Conservation (phyloP, 805 yeast genomes). For the Lachancea dasiensis region DNA sequence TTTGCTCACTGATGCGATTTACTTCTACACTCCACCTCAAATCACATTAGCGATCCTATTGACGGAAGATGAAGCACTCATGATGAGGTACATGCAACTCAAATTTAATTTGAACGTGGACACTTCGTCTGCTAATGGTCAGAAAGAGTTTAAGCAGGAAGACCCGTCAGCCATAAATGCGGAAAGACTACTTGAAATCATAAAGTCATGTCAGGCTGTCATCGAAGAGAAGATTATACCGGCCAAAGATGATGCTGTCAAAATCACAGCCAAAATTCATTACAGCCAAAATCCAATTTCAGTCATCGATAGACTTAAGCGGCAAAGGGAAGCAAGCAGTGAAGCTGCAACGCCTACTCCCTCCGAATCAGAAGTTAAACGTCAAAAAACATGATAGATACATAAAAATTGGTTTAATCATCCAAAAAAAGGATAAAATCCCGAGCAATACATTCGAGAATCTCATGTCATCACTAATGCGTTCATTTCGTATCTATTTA, state of each 20-base stretch:
- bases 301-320: slow-evolving; percentile 46
- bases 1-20: slow-evolving; percentile 69
- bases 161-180: slow-evolving; percentile 4
- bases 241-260: slow-evolving; percentile 54
- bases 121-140: slow-evolving; percentile 11
- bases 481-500: slow-evolving; percentile 10
- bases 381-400: slow-evolving; percentile 4
- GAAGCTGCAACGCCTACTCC: slow-evolving; percentile 5
- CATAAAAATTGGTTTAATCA: not conserved
- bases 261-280: slow-evolving; percentile 58
- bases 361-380: slow-evolving; percentile 11
- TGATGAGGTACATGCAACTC: slow-evolving; percentile 58
- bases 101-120: slow-evolving; percentile 42
- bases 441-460: too few relatives aligned
- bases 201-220: slow-evolving; percentile 43
- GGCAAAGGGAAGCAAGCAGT: slow-evolving; percentile 31
- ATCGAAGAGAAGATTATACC: slow-evolving; percentile 42
- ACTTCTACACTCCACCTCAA: slow-evolving; percentile 88
- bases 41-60: slow-evolving; percentile 85
- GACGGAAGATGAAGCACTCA: slow-evolving; percentile 55
- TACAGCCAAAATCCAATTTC: slow-evolving; percentile 55
- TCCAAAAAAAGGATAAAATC: not conserved
- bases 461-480: slow-evolving; percentile 5
- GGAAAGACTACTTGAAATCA: slow-evolving; percentile 38
- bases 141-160: slow-evolving; percentile 12